phyloP scores from a whole-genome alignment of 257 asterid genomes.

The Fraxinus excelsior region DNA sequence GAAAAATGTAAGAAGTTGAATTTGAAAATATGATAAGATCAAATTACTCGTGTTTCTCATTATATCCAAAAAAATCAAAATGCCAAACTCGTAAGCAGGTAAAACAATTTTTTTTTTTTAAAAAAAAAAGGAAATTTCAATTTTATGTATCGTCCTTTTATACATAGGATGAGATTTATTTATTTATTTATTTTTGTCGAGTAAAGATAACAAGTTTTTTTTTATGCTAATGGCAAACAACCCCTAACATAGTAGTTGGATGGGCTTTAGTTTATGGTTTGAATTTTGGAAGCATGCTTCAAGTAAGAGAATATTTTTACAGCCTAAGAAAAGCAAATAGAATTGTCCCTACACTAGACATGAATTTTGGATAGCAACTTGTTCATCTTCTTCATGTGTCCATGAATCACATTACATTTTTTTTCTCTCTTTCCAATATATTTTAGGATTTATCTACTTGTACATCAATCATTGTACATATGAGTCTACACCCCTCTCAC shows the following conservation, averaged over 20 bases:
- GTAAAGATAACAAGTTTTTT: background rate
- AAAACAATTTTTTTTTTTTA: too few species aligned
- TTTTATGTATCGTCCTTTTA: too few species aligned
- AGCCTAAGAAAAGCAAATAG: constrained; percentile 19
- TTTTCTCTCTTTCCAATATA: background rate
- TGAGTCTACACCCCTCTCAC: too few species aligned
- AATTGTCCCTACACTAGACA: background rate
- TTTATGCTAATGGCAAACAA: constrained; percentile 2
- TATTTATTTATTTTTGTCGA: background rate
- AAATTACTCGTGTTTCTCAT: too few species aligned
- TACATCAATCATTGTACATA: too few species aligned
- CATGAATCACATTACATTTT: background rate
- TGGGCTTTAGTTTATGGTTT: constrained; percentile 17
- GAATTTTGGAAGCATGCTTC: constrained; percentile 30
- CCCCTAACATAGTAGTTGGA: constrained; percentile 19
- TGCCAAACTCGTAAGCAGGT: background rate
- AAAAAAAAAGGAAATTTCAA: too few species aligned
- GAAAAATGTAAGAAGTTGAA: too few species aligned
- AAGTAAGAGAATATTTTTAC: constrained; percentile 25
- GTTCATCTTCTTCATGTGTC: background rate
- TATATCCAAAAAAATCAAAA: too few species aligned
- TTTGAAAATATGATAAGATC: too few species aligned
- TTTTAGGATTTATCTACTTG: too few species aligned
- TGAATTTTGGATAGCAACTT: background rate
- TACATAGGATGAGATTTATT: too few species aligned